Evolutionary conservation across 2,329 filamentous ascomycete genomes (phyloP), one percentile per base, ranked within the genome.

Genomic region (Ceratocystis cubensis): DNA sequence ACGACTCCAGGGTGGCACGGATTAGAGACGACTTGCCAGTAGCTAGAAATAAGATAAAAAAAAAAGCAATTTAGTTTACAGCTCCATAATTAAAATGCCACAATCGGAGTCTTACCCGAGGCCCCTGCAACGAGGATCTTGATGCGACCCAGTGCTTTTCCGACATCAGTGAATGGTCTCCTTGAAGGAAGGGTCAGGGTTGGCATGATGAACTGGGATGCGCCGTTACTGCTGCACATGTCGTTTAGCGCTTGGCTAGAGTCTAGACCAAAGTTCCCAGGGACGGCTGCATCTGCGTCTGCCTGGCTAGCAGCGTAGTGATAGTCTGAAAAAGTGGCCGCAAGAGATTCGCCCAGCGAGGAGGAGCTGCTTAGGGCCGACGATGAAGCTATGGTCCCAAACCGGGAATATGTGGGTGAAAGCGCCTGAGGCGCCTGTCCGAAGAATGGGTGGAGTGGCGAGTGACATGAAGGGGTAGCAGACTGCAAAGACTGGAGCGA

Each of bases 141-240:
- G 65, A 97, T 79, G 71, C 90, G 87, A 1, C 93, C 93, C 74
- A 97, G 83, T 44, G 82, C 82, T 76, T 88, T 93, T 17, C 94
- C 94, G 61, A 83, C 83, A n/a, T 88, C 85, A 0, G 94, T 96
- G 74, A 97, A 97, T 0, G 92, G 92, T 64, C 91, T 83, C 63
- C 94, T 85, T 69, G 85, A 88, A 2, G 94, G 93, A 84, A 99
- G 94, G 69, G 84, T 86, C 72, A 99, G 87, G 73, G 91, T 96
- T 4, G 94, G 94, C 94, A 99, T 99, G 68, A 99, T 89, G n/a
- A 99, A 82, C 75, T 97, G 92, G 28, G 88, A 61, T 25, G 33
- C 66, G 5, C 37, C 66, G 59, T 53, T 53, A 56, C 6, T 15
- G 25, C 15, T 5, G 33, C 15, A 22, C 20, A 25, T 46, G 4